Evolutionary conservation across 2,329 filamentous ascomycete genomes (phyloP), one percentile per base, ranked within the genome.

Genomic region (Lojkania enalia): DNA sequence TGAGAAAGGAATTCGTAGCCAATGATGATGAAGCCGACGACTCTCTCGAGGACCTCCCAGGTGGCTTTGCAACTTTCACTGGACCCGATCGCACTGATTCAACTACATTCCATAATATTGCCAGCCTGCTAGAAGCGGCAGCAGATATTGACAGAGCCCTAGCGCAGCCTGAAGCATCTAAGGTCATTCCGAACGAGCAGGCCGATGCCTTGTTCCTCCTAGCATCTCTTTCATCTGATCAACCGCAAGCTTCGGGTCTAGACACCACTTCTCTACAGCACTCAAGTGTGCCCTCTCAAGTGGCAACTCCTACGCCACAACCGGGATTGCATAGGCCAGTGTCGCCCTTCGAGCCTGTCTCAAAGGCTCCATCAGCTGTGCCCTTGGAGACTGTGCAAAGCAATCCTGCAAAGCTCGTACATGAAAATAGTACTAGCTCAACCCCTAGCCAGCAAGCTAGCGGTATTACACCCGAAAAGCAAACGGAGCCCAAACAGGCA

Each of bases 11-110:
- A 6, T 68, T 65, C 46, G 52, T 66, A 15, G 52, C 53, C 4
- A 46, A 57, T 13, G 48, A 70, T 16, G 69, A 69, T 20, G 57
- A 60, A n/a, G 60, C 67, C 31, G 63, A 66, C 20, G 43, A 35
- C 39, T 56, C 61, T 0, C 60, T 64, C 32, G 55, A 64, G 16
- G 53, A 58, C 16, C 32, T 55, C 32, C 49, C 61, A 18, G 50
- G 49, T 29, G 60, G 63, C 5, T 77, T 76, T 50, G 73, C 73
- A 5, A 60, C 60, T 23, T 75, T 71, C 55, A 69, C 71, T 51
- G 65, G 63, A 11, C 64, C 66, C 20, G 61, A 70, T 38, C 70
- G 74, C 23, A 63, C 70, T n/a, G 63, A 70, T 33, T 72, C 73
- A 7, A 52, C 64, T 15, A 67, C 66, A 35, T 63, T 65, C 37